A percentile compares a stretch with the other conserved stretches of the same genome.
These are phyloP conservation scores for Cutaneotrichosporon dermatis DNA, from an alignment of 1,284 basidiomycete species.

Conservation along the genomic window DNA sequence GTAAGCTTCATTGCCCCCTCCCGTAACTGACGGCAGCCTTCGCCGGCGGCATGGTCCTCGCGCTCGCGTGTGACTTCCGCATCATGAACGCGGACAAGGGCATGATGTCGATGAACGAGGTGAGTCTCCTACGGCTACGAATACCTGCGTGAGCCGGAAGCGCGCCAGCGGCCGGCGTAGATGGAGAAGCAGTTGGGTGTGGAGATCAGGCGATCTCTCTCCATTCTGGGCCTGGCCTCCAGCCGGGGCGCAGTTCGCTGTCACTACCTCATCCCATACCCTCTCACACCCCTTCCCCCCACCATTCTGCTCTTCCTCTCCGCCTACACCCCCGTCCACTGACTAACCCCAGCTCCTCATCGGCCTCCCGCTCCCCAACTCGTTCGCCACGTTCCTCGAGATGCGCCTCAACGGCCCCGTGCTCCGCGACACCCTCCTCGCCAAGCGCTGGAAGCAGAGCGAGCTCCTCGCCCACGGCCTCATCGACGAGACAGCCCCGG, in stretches of 20 bases:
- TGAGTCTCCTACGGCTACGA: constrained; percentile 38
- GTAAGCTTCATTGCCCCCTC: constrained; percentile 20
- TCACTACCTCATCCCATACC: too few species aligned
- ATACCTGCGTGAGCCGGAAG: too few species aligned
- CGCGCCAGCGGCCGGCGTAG: too few species aligned
- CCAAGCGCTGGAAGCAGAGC: constrained; percentile 69
- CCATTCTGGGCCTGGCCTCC: too few species aligned
- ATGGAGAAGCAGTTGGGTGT: too few species aligned
- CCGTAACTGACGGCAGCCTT: constrained; percentile 55
- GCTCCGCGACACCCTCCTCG: constrained; percentile 72
- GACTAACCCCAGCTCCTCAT: constrained; percentile 62
- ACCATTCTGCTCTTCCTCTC: not conserved
- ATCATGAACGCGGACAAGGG: constrained; percentile 79
- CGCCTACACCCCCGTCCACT: not conserved
- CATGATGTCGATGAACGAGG: constrained; percentile 92
- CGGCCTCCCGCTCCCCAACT: constrained; percentile 71
- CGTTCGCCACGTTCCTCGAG: constrained; percentile 63
- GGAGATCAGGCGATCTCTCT: too few species aligned
- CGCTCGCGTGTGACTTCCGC: constrained; percentile 80
- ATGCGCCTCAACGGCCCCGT: constrained; percentile 63
- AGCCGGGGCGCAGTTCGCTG: too few species aligned
- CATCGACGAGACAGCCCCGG: constrained; percentile 64
- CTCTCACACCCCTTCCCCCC: too few species aligned
- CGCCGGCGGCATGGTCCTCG: constrained; percentile 76
- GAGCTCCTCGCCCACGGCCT: constrained; percentile 68